These are phyloP conservation scores for Ceratocystis cacaofunesta DNA, from an alignment of 2,329 filamentous ascomycete genomes.

Conservation along the genomic window DNA sequence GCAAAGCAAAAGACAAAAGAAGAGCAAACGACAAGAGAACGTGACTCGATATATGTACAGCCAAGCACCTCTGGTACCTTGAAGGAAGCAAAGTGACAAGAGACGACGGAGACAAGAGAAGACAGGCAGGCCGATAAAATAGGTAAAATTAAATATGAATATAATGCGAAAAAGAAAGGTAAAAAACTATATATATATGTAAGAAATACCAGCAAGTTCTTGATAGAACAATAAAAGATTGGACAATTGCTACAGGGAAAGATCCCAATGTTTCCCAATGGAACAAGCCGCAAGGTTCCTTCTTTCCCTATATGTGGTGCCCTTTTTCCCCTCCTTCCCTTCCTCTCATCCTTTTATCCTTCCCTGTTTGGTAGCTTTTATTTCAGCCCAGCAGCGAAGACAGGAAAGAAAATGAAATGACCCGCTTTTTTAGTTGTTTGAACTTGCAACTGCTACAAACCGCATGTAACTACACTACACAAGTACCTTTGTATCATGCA, in stretches of 20 bases:
- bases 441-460: too few species aligned
- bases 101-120: background rate
- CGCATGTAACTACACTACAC: too few species aligned
- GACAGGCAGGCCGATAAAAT: background rate
- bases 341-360: background rate
- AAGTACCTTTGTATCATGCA: too few species aligned
- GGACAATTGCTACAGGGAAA: background rate
- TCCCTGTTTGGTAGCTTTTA: too few species aligned
- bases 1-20: background rate
- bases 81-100: background rate
- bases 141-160: background rate
- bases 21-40: background rate
- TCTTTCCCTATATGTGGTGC: background rate
- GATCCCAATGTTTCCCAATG: background rate
- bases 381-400: too few species aligned
- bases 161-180: too few species aligned
- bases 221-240: background rate
- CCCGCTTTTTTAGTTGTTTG: too few species aligned
- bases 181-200: too few species aligned
- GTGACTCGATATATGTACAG: conserved; percentile 2
- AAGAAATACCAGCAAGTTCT: background rate
- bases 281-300: conserved; percentile 4
- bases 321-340: conserved; percentile 5
- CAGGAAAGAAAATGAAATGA: too few species aligned
- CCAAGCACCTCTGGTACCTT: background rate